Percentiles rank a stretch among this genome's conserved stretches.
These are phyloP conservation scores for Themeda triandra DNA, from an alignment of 176 grass and related monocot species.

Conservation along the genomic window DNA sequence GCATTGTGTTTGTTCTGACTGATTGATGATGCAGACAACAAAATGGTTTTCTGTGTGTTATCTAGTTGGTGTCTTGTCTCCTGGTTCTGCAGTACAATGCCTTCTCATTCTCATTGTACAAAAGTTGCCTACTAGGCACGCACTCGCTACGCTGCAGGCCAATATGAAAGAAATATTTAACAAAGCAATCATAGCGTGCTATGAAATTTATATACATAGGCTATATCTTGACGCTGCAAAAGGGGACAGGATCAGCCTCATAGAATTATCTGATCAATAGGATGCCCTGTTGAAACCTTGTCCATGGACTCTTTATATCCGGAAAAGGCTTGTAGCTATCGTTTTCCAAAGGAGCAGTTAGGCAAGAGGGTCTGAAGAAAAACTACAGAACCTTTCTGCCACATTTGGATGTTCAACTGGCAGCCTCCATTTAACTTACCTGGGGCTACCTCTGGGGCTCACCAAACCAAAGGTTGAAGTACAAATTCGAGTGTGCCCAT, in stretches of 20 bases:
- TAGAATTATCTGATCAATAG: too few species aligned
- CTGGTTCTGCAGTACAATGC: background rate
- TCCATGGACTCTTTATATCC: too few species aligned
- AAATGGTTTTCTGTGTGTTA: background rate
- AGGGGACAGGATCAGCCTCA: background rate
- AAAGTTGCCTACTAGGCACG: background rate
- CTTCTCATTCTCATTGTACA: background rate
- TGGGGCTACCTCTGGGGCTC: too few species aligned
- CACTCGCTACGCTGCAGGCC: background rate
- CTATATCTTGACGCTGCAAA: background rate
- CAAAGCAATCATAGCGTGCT: background rate
- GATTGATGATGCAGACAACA: background rate
- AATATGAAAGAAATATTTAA: background rate
- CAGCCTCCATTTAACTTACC: too few species aligned
- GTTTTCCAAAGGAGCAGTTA: too few species aligned
- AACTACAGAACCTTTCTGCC: too few species aligned
- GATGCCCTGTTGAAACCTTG: too few species aligned
- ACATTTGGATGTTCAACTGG: too few species aligned
- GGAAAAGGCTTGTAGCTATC: too few species aligned
- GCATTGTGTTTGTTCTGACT: background rate
- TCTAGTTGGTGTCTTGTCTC: background rate
- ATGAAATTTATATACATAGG: background rate
- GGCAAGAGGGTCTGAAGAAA: too few species aligned
- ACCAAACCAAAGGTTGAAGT: too few species aligned
- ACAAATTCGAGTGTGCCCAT: too few species aligned